Evolutionary conservation across 441 rosid species (phyloP), one percentile per base, ranked within the genome.

Genomic region (Jatropha multifida): DNA sequence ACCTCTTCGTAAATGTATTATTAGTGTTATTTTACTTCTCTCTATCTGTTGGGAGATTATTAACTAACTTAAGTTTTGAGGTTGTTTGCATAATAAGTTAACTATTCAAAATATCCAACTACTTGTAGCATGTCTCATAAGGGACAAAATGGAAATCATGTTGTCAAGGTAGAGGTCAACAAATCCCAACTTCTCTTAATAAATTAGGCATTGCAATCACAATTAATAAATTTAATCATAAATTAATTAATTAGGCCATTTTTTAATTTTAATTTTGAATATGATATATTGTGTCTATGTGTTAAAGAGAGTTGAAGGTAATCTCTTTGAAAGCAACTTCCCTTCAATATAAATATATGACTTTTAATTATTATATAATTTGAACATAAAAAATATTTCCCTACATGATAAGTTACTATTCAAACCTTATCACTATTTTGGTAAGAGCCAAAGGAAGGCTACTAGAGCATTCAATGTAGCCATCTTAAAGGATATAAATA

Each of bases 261-360:
- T 37, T 62, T 37, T 37, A 23, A 23, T 23, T 23, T 23, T 23
- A 23, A 23, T 23, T 23, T 62, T 4, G 2, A 68, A 68, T 65
- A 7, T 23, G 23, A 40, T 67, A 5, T 67, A 4, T 48, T 67
- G 7, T 37, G n/a, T 13, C 37, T 32, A 38, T 72, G 40, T 52
- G 9, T 37, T 23, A 54, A 23, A 64, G 44, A 65, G 52, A 12
- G 38, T 62, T 72, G 70, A 72, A 51, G 48, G 44, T 56, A 46
- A 77, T 68, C 75, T 54, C 69, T 68, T 60, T 73, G 81, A 82
- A 78, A 74, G 77, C 77, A 71, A 78, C 83, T 49, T 48, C 56
- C 13, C 12, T 68, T 15, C 6, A 12, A 46, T 20, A 11, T 46
- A 32, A 32, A 12, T 54, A n/a, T 59, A 44, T 58, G 54, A 48